phyloP scores from a whole-genome alignment of 441 rosid genomes.

The Flueggea neowawraea region DNA sequence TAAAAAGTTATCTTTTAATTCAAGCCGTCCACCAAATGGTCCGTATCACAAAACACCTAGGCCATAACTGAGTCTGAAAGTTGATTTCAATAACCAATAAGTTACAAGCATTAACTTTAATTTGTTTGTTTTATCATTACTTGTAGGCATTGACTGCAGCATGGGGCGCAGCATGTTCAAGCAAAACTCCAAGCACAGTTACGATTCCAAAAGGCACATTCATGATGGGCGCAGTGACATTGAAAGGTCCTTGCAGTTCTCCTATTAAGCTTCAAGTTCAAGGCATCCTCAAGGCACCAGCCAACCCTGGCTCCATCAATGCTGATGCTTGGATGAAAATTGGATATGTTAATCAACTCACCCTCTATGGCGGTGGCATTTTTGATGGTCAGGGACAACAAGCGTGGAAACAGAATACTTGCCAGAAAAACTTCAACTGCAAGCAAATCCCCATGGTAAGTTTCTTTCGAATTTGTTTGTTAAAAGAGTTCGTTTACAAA shows the following conservation, averaged over 20 bases:
- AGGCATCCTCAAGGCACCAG: slow-evolving; percentile 41
- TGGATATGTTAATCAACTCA: slow-evolving; percentile 25
- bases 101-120: too few relatives aligned
- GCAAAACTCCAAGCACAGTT: slow-evolving; percentile 22
- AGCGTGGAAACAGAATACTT: slow-evolving; percentile 35
- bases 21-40: too few relatives aligned
- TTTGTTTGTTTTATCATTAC: too few relatives aligned
- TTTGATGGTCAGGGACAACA: slow-evolving; percentile 59
- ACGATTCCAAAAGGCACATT: slow-evolving; percentile 42
- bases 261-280: slow-evolving; percentile 28
- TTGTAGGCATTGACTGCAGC: slow-evolving; percentile 31
- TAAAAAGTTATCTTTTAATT: too few relatives aligned
- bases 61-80: too few relatives aligned
- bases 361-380: slow-evolving; percentile 42
- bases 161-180: slow-evolving; percentile 47
- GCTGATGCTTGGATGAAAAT: slow-evolving; percentile 42
- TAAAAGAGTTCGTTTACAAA: too few relatives aligned
- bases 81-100: too few relatives aligned
- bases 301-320: slow-evolving; percentile 9
- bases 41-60: too few relatives aligned
- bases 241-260: slow-evolving; percentile 52
- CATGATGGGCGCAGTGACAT: slow-evolving; percentile 13
- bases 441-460: slow-evolving; percentile 36
- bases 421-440: slow-evolving; percentile 24
- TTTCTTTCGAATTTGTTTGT: too few relatives aligned